These are phyloP conservation scores for Celoporthe dispersa DNA, from an alignment of 2,329 filamentous ascomycete genomes.

Conservation along the genomic window DNA sequence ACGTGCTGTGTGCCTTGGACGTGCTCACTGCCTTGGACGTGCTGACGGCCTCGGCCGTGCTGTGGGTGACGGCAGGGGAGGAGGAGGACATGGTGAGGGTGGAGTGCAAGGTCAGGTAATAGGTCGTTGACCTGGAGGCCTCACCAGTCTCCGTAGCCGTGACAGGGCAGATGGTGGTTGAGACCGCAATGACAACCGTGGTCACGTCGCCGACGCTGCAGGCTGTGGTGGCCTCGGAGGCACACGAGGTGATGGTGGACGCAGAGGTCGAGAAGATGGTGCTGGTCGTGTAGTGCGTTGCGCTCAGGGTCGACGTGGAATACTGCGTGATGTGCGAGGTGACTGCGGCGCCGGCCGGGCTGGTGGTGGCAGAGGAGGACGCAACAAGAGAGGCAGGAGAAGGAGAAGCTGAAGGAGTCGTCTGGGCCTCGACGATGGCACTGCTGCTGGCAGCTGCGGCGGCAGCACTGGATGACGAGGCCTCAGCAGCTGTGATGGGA, in stretches of 20 bases:
- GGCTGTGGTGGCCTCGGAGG: constrained; percentile 6
- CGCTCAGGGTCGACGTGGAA: background rate
- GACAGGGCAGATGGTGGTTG: constrained; percentile 26
- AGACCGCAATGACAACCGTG: constrained; percentile 19
- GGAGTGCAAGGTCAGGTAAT: background rate
- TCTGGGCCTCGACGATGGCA: constrained; percentile 18
- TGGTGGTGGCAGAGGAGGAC: background rate
- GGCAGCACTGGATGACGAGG: constrained; percentile 12
- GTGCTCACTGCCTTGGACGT: no score
- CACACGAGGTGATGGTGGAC: constrained; percentile 23
- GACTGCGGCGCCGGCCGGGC: constrained; percentile 4
- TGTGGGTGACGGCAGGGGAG: background rate
- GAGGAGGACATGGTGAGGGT: background rate
- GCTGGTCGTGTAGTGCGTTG: constrained; percentile 22
- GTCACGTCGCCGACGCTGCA: constrained; percentile 24
- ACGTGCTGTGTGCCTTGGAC: background rate
- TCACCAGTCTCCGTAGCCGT: constrained; percentile 18
- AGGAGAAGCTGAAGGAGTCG: constrained; percentile 18
- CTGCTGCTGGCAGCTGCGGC: constrained; percentile 2
- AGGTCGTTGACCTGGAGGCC: constrained; percentile 11
- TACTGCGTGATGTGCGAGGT: constrained; percentile 3
- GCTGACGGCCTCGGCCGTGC: background rate
- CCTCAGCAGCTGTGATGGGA: constrained; percentile 27
- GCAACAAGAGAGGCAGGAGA: background rate
- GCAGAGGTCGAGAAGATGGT: constrained; percentile 21